Evolutionary conservation across 2,329 filamentous ascomycete species (phyloP).

Genomic region (Colletotrichum godetiae): DNA sequence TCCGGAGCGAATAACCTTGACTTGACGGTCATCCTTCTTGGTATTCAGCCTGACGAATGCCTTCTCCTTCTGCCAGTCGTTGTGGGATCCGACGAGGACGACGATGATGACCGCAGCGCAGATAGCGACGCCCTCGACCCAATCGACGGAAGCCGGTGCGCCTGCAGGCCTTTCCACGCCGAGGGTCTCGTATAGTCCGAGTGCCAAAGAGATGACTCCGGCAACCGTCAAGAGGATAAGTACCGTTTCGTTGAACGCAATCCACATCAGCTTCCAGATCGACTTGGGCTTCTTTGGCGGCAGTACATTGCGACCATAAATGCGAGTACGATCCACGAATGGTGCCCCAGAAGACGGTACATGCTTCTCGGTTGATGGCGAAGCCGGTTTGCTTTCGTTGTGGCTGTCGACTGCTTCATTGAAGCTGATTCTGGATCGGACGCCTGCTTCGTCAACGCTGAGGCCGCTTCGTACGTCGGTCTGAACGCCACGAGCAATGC

Average conservation of each 20-base stretch:
- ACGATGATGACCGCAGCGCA: constrained; percentile 65
- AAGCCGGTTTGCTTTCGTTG: not conserved
- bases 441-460: constrained; percentile 72
- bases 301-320: constrained; percentile 58
- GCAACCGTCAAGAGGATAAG: constrained; percentile 68
- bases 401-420: constrained; percentile 67
- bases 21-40: constrained; percentile 65
- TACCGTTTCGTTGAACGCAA: constrained; percentile 71
- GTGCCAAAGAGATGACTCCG: constrained; percentile 66
- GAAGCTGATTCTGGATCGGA: constrained; percentile 74
- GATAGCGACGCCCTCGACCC: constrained; percentile 67
- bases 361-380: not conserved
- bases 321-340: constrained; percentile 63
- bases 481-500: constrained; percentile 76
- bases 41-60: constrained; percentile 63
- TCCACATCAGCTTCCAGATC: constrained; percentile 58
- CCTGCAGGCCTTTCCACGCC: constrained; percentile 49
- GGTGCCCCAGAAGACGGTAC: not conserved
- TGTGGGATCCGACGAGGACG: constrained; percentile 62
- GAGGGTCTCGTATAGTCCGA: constrained; percentile 69
- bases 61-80: constrained; percentile 67
- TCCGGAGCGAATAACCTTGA: constrained; percentile 67
- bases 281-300: constrained; percentile 21
- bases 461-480: constrained; percentile 72
- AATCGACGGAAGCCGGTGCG: constrained; percentile 55